These are phyloP conservation scores for Cymodocea nodosa DNA, from an alignment of 116 monocot species.

Conservation along the genomic window DNA sequence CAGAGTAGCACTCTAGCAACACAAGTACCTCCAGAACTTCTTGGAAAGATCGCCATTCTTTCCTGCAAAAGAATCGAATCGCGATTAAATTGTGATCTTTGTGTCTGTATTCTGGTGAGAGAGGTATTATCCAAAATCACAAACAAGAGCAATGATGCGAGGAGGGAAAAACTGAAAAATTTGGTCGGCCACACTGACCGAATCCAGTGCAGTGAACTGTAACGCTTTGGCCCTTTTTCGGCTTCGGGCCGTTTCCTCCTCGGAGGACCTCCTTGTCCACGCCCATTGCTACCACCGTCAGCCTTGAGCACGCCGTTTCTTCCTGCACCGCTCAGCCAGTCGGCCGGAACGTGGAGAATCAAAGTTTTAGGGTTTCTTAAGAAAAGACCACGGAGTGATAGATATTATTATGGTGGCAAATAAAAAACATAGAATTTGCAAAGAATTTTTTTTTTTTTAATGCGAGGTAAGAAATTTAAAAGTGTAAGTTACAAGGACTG, in stretches of 20 bases:
- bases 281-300: slow-evolving; percentile 29
- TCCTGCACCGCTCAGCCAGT: neutral
- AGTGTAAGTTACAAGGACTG: no score
- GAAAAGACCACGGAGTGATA: no score
- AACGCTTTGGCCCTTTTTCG: slow-evolving; percentile 51
- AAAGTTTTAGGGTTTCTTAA: no score
- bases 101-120: no score
- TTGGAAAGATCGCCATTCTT: slow-evolving; percentile 74
- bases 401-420: no score
- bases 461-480: no score
- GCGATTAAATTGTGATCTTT: no score
- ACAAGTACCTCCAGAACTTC: slow-evolving; percentile 84
- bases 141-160: neutral
- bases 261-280: slow-evolving; percentile 50
- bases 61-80: slow-evolving; percentile 33
- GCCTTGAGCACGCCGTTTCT: slow-evolving; percentile 4
- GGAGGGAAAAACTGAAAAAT: neutral
- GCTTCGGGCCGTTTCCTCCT: slow-evolving; percentile 43
- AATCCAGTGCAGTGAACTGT: slow-evolving; percentile 79
- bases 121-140: no score
- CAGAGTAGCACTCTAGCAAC: no score
- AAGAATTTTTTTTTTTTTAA: no score
- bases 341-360: no score
- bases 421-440: no score
- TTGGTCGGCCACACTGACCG: slow-evolving; percentile 18